Base-by-base conservation (phyloP, 106 monocot genomes). In the Posidonia australis region DNA sequence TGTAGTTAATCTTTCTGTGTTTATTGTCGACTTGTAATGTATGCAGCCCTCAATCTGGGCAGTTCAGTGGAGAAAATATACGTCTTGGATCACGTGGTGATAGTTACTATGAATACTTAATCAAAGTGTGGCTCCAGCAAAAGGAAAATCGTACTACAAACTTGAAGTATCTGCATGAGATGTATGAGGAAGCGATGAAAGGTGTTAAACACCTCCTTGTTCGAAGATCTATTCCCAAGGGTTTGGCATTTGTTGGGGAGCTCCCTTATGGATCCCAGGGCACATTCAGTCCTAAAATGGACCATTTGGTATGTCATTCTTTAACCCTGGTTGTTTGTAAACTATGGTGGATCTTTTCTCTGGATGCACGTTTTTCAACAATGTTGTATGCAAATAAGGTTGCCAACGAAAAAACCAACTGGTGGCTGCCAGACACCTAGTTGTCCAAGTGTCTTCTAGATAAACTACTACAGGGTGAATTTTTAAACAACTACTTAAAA, bases 111-210 rank as follows among this genome's bases (percentile, higher is more conserved):
- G 93, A 93, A 52, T 93, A 93, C 68, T 65, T 93, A 18, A 65
- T 93, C 56, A 93, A 93, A 89, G 81, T 89, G 27, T 93, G 93
- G 93, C 72, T 93, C 65, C 93, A 93, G 51, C 81, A 86, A 67
- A 82, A 70, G 55, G 24, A 68, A 32, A 73, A 64, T 60, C 68
- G 73, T 43, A 69, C 63, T 69, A 72, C 27, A 51, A 61, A 82
- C 44, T 64, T 86, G 44, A 84, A 86, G 48, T 93, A 86, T 75
- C 66, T 93, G 48, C 69, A 82, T 72, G 89, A 82, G 28, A 86
- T 93, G 93, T 93, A 86, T 75, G 70, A 73, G 54, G 89, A 89
- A 86, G 89, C 93, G 53, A 83, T 89, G 86, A 86, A 73, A 78
- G 93, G 93, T 46, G 86, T 93, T 19, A 83, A 66, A 28, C 78